A percentile compares a stretch with the other conserved stretches of the same genome.
These are phyloP conservation scores for Sporothrix humicola DNA, from an alignment of 2,329 filamentous ascomycete genomes.

Conservation along the genomic window DNA sequence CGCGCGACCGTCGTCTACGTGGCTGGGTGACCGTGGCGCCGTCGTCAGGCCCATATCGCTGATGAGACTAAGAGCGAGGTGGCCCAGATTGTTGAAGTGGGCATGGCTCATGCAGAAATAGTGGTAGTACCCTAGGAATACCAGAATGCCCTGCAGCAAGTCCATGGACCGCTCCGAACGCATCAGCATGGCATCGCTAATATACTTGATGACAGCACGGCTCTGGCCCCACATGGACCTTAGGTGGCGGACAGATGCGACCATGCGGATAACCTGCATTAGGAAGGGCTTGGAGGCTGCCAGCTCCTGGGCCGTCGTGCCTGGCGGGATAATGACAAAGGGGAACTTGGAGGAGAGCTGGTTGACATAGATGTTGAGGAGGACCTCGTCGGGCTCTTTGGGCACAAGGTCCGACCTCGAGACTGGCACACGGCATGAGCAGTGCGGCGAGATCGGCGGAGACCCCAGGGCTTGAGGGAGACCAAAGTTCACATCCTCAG, in stretches of 20 bases:
- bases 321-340: constrained; percentile 20
- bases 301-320: constrained; percentile 7
- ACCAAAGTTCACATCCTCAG: not conserved
- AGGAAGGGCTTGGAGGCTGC: not conserved
- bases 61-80: constrained; percentile 7
- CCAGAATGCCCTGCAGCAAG: constrained; percentile 17
- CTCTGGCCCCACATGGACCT: constrained; percentile 24
- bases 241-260: constrained; percentile 16
- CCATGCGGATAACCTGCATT: constrained; percentile 25
- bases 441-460: not conserved
- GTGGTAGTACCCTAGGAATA: constrained; percentile 18
- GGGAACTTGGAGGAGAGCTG: constrained; percentile 14
- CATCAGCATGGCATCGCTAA: constrained; percentile 21
- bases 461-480: not conserved
- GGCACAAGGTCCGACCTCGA: not conserved
- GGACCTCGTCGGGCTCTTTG: not conserved
- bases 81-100: constrained; percentile 16
- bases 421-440: constrained; percentile 10
- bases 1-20: not conserved
- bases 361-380: constrained; percentile 6
- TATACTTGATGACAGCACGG: constrained; percentile 23
- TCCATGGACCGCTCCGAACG: constrained; percentile 21
- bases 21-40: not conserved
- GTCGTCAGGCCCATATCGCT: constrained; percentile 15
- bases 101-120: constrained; percentile 28